phyloP scores from a whole-genome alignment of 306 rosid genomes.

The Chamaecrista fasciculata region DNA sequence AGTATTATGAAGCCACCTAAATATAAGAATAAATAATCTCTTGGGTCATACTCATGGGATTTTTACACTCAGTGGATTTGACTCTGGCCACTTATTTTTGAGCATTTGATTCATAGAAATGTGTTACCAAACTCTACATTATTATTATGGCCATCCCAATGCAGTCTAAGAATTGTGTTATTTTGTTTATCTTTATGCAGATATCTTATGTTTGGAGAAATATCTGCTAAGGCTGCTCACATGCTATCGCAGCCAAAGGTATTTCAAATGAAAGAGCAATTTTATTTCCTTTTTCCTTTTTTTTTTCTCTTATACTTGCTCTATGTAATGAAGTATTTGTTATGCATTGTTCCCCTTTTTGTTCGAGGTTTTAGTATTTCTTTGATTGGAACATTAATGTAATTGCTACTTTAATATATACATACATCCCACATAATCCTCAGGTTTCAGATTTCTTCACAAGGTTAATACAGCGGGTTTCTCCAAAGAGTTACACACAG shows the following conservation, averaged over 20 bases:
- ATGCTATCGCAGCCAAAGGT: constrained; percentile 89
- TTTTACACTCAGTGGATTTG: neutral
- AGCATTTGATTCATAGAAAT: neutral
- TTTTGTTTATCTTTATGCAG: constrained; percentile 41
- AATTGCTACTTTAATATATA: neutral
- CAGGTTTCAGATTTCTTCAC: constrained; percentile 91
- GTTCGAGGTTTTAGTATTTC: neutral
- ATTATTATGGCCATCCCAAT: constrained; percentile 10
- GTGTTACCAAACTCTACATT: constrained; percentile 9
- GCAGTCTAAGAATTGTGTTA: constrained; percentile 13
- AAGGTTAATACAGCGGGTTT: constrained; percentile 88
- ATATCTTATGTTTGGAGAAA: constrained; percentile 80
- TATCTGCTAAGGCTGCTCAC: constrained; percentile 86
- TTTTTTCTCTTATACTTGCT: neutral
- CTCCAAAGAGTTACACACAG: constrained; percentile 97
- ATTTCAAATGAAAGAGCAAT: constrained; percentile 14
- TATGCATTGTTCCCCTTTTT: neutral
- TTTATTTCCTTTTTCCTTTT: neutral
- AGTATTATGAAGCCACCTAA: constrained; percentile 8
- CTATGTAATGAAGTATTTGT: neutral
- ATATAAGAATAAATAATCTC: constrained; percentile 8
- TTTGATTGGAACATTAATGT: constrained; percentile 12
- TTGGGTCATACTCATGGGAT: constrained; percentile 8
- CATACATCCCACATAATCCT: constrained; percentile 11
- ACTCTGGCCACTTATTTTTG: neutral